Evolutionary conservation across 1,139 yeast species (phyloP), one percentile per base, ranked within the genome.

Genomic region (Blastobotrys aristatus): DNA sequence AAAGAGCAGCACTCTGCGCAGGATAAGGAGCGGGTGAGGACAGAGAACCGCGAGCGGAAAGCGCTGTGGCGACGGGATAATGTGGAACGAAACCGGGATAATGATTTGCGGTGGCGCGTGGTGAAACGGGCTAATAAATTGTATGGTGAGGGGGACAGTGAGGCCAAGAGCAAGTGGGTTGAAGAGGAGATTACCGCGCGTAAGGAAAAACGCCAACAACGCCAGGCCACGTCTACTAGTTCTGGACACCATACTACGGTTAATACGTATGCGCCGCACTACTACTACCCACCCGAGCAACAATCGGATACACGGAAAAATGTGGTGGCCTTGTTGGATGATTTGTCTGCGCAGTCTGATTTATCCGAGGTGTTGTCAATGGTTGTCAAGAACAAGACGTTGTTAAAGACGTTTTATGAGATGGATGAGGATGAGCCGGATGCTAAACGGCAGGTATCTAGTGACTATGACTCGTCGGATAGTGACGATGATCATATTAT

Each of bases 51-150:
- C 44, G 92, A 85, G 53, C 74, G 97, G 34, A 92, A 92, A 68
- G 83, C 89, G 68, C 79, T 80, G 57, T 92, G 97, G 97, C 77
- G 97, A 61, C 92, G 82, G 53, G 82, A 80, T 32, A 89, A 90
- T 62, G 76, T 78, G 14, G 84, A 84, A 53, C 74, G 94, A 54
- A 90, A 90, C 63, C 83, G 87, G 67, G 96, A 88, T 62, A 84
- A 86, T 57, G 97, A 90, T 62, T 69, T 90, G 50, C 74, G 95
- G 46, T 79, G 86, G 1, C 72, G 97, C 47, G 84, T 92, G 24
- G 74, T 77, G 52, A 82, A 82, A 55, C 72, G 92, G 40, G 97
- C 97, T 0, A 71, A 71, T 38, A 66, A 68, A 17, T 68, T 84
- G 54, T 89, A 80, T 67, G 95, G 96, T 1, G 74, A 71, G 11